phyloP scores from a whole-genome alignment of 75 land plant genomes.

The Cryptomeria japonica region DNA sequence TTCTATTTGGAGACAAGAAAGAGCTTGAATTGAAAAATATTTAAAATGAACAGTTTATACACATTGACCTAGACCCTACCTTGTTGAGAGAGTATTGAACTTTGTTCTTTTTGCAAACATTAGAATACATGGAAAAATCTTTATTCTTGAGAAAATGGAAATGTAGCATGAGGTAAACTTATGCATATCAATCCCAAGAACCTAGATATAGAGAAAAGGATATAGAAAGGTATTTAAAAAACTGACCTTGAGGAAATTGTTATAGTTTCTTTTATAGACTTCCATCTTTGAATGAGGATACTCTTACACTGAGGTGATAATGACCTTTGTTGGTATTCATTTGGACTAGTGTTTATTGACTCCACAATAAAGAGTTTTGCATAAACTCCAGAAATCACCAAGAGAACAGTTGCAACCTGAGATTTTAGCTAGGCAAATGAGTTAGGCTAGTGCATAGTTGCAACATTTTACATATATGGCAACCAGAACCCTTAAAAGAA shows the following conservation, averaged over 20 bases:
- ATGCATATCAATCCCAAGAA: not conserved
- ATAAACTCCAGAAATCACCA: constrained; percentile 46
- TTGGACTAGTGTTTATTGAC: constrained; percentile 28
- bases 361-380: constrained; percentile 63
- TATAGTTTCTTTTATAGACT: constrained; percentile 56
- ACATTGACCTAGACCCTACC: too few relatives aligned
- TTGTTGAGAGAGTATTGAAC: too few relatives aligned
- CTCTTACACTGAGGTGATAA: constrained; percentile 12
- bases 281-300: constrained; percentile 30
- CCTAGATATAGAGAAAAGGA: too few relatives aligned
- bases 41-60: not conserved
- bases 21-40: not conserved
- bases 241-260: constrained; percentile 20
- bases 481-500: not conserved
- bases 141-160: not conserved
- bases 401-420: constrained; percentile 62
- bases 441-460: not conserved
- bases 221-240: too few relatives aligned
- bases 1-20: not conserved
- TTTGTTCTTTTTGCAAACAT: too few relatives aligned
- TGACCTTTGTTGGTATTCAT: constrained; percentile 13
- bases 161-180: constrained; percentile 1
- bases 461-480: not conserved
- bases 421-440: not conserved
- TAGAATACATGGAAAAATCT: not conserved